phyloP scores from a whole-genome alignment of 1,139 yeast genomes.

The Geotrichum carabidarum region DNA sequence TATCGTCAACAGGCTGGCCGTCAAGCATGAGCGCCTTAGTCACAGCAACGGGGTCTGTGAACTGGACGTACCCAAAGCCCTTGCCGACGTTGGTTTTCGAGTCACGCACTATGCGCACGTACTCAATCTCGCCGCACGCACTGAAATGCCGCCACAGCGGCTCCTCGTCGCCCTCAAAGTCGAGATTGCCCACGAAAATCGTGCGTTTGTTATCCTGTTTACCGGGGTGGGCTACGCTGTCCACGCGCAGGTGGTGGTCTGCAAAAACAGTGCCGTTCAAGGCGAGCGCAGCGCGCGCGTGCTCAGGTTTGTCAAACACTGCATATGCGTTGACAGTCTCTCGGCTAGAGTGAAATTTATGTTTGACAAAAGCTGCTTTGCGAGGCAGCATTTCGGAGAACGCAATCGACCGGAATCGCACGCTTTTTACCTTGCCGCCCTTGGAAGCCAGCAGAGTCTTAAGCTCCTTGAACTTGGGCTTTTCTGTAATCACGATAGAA shows the following conservation, averaged over 20 bases:
- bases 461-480: conserved; percentile 56
- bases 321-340: conserved; percentile 85
- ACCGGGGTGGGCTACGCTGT: conserved; percentile 85
- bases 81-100: conserved; percentile 91
- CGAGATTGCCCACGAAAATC: conserved; percentile 88
- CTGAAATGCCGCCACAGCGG: conserved; percentile 75
- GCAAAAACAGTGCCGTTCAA: conserved; percentile 67
- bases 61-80: conserved; percentile 95
- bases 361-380: conserved; percentile 82
- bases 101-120: conserved; percentile 87
- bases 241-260: conserved; percentile 79
- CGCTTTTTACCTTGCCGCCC: conserved; percentile 58
- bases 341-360: conserved; percentile 69
- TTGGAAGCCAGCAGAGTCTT: conserved; percentile 51
- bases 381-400: conserved; percentile 85
- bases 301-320: conserved; percentile 57
- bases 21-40: conserved; percentile 75
- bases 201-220: conserved; percentile 79
- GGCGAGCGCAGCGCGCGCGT: conserved; percentile 49
- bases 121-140: conserved; percentile 66
- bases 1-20: conserved; percentile 55
- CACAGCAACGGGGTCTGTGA: conserved; percentile 73
- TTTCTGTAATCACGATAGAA: conserved; percentile 50
- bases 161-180: conserved; percentile 90
- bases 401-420: conserved; percentile 89